Conservation (phyloP, 192 early-diverging fungal genomes). For the Gamsiella multidivaricata region DNA sequence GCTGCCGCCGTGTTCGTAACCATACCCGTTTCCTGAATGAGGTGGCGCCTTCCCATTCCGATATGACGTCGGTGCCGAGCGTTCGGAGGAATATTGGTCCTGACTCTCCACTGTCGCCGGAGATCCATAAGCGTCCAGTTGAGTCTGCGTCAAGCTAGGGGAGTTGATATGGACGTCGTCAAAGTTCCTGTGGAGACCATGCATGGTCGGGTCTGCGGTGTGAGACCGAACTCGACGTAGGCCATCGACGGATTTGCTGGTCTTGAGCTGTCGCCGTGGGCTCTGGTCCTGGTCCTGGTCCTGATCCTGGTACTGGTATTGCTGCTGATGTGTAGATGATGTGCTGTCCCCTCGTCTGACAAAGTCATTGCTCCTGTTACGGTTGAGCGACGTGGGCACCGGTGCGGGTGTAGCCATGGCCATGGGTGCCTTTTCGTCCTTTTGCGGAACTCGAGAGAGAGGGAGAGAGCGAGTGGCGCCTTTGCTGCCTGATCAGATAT, state of each 20-base stretch:
- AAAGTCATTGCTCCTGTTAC: constrained; percentile 20
- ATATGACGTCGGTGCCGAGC: background rate
- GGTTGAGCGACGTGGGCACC: constrained; percentile 1
- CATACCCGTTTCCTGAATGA: background rate
- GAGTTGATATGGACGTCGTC: constrained; percentile 33
- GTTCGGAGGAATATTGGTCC: background rate
- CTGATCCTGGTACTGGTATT: background rate
- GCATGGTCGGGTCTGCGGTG: constrained; percentile 32
- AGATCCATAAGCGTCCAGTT: constrained; percentile 36
- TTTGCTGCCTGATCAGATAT: background rate
- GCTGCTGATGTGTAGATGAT: background rate
- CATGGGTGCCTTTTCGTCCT: constrained; percentile 1
- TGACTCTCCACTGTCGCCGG: background rate
- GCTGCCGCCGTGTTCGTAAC: background rate
- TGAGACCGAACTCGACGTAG: constrained; percentile 38
- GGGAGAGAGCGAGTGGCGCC: background rate
- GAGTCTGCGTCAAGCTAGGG: constrained; percentile 36
- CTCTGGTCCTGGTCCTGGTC: background rate
- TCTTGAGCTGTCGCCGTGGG: constrained; percentile 12
- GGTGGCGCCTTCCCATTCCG: constrained; percentile 1
- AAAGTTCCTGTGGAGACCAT: constrained; percentile 28
- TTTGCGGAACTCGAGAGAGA: background rate
- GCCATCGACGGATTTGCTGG: constrained; percentile 48
- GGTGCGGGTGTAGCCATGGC: constrained; percentile 35
- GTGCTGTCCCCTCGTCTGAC: background rate